Conservation (phyloP, 208 protist genomes). For the Crithidia mellificae region DNA sequence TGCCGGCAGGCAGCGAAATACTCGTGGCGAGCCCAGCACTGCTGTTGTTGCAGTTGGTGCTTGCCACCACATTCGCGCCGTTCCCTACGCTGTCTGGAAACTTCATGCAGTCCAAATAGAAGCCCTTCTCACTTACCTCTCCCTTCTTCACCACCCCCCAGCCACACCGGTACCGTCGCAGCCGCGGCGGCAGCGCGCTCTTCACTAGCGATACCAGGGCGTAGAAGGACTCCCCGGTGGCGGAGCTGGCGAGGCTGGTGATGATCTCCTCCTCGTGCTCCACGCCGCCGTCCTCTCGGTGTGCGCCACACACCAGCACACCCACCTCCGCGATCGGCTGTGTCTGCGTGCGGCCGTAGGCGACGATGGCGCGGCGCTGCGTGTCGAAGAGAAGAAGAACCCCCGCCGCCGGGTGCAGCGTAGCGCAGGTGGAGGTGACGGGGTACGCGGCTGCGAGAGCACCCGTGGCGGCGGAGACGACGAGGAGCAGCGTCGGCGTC, state of each 20-base stretch:
- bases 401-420: constrained; percentile 27
- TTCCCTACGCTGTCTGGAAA: not conserved
- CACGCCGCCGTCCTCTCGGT: not conserved
- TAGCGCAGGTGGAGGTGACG: constrained; percentile 9
- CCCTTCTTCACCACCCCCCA: constrained; percentile 11
- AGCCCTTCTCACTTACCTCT: constrained; percentile 9
- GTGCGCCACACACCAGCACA: not conserved
- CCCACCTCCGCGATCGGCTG: not conserved
- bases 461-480: constrained; percentile 16
- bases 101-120: constrained; percentile 15
- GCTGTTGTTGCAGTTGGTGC: not conserved
- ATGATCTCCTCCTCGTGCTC: not conserved
- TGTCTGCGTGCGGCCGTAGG: constrained; percentile 16
- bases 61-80: not conserved
- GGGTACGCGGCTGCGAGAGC: constrained; percentile 6
- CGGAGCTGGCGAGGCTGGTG: constrained; percentile 22
- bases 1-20: constrained; percentile 17
- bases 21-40: not conserved
- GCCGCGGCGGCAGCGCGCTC: constrained; percentile 4
- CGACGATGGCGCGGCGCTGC: constrained; percentile 21
- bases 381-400: constrained; percentile 22
- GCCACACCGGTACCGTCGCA: constrained; percentile 26
- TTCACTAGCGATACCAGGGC: constrained; percentile 11
- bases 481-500: constrained; percentile 21
- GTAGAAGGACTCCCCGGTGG: constrained; percentile 22